These are phyloP conservation scores for Picochlorum costavermella DNA, from an alignment of 139 green algal species.

Conservation along the genomic window DNA sequence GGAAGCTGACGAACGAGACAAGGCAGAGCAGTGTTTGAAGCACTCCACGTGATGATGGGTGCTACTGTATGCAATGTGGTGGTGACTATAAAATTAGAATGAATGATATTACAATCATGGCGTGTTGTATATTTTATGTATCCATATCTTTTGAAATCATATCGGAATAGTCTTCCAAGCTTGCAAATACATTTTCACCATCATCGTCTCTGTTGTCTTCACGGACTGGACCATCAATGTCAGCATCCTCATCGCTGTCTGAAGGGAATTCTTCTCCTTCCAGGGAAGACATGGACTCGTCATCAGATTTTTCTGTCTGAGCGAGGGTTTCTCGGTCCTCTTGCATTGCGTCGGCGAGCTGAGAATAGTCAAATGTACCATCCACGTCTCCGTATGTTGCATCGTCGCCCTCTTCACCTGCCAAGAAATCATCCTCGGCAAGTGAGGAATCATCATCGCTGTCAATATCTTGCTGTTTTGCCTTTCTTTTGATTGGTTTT, in stretches of 20 bases:
- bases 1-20: neutral
- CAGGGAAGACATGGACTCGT: constrained; percentile 2
- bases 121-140: neutral
- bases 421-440: constrained; percentile 33
- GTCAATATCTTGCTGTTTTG: constrained; percentile 10
- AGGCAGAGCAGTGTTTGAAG: neutral
- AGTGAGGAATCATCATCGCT: constrained; percentile 6
- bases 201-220: constrained; percentile 1
- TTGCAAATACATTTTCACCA: constrained; percentile 42
- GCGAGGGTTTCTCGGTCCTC: neutral
- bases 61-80: no score
- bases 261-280: neutral
- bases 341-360: constrained; percentile 45
- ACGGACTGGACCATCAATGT: constrained; percentile 5
- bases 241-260: constrained; percentile 5
- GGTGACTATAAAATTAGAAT: neutral
- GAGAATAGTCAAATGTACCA: constrained; percentile 44
- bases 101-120: neutral
- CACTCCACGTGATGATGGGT: neutral
- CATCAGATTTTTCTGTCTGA: constrained; percentile 8
- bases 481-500: constrained; percentile 11
- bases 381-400: constrained; percentile 20
- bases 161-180: constrained; percentile 44
- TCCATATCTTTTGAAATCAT: constrained; percentile 18
- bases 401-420: constrained; percentile 38